A percentile compares a stretch with the other conserved stretches of the same genome.
Conservation (phyloP, 768 basidiomycete genomes). For the Collybia sordida region DNA sequence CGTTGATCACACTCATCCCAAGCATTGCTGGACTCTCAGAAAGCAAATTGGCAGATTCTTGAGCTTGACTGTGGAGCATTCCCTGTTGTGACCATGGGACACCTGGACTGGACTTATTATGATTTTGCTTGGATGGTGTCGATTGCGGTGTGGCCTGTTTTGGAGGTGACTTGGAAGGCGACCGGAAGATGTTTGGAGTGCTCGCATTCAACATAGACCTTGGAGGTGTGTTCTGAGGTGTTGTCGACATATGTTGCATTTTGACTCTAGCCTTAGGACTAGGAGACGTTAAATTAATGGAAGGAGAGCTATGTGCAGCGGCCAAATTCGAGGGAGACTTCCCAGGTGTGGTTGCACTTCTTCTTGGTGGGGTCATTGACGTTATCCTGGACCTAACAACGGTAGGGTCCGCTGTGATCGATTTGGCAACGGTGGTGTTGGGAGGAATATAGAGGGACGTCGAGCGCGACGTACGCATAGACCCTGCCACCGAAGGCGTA, state of each 20-base stretch:
- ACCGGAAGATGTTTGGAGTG: constrained; percentile 2
- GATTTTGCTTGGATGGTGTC: constrained; percentile 6
- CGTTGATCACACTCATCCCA: constrained; percentile 12
- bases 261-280: constrained; percentile 34
- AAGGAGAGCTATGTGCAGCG: constrained; percentile 24
- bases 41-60: constrained; percentile 1
- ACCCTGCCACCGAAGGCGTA: constrained; percentile 25
- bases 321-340: constrained; percentile 25
- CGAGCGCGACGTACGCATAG: constrained; percentile 21
- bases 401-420: constrained; percentile 13
- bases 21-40: constrained; percentile 11
- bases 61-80: background rate
- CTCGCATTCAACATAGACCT: constrained; percentile 4
- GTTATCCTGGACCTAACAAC: constrained; percentile 34
- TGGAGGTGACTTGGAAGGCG: constrained; percentile 6
- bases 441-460: constrained; percentile 15
- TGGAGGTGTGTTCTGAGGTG: constrained; percentile 32
- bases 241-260: constrained; percentile 19
- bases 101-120: constrained; percentile 5
- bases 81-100: constrained; percentile 12
- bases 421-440: constrained; percentile 11
- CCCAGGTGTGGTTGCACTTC: constrained; percentile 22
- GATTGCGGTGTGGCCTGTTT: constrained; percentile 9
- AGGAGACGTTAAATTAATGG: constrained; percentile 39
- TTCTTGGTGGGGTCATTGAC: constrained; percentile 41